phyloP scores from a whole-genome alignment of 2,329 filamentous ascomycete genomes.

The Dothideomycetes sp. region DNA sequence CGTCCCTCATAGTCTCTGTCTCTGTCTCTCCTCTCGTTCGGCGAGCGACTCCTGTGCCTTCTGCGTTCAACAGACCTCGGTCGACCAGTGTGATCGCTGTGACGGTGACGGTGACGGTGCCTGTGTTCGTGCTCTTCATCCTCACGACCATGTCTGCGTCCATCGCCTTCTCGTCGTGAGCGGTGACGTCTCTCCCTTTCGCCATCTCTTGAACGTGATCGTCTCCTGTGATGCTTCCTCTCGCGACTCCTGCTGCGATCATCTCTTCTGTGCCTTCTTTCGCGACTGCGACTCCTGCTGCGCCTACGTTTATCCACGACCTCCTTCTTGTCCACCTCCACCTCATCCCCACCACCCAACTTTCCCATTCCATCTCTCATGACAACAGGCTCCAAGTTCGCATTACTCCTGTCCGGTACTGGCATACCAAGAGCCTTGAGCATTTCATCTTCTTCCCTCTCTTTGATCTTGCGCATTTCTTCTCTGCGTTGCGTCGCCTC shows the following conservation, averaged over 20 bases:
- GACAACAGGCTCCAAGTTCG: slow-evolving; percentile 33
- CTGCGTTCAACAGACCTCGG: slow-evolving; percentile 13
- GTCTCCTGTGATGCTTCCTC: slow-evolving; percentile 14
- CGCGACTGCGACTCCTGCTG: slow-evolving; percentile 15
- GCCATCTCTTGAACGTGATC: slow-evolving; percentile 17
- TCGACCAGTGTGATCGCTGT: slow-evolving; percentile 9
- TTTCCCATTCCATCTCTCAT: slow-evolving; percentile 25
- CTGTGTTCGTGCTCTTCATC: slow-evolving; percentile 5
- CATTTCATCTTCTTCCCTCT: slow-evolving; percentile 88
- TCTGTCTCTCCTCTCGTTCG: slow-evolving; percentile 9
- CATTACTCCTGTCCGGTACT: slow-evolving; percentile 38
- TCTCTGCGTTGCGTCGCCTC: slow-evolving; percentile 59
- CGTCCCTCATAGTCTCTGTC: slow-evolving; percentile 6
- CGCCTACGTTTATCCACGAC: slow-evolving; percentile 27
- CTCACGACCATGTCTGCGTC: slow-evolving; percentile 16
- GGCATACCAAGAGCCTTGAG: slow-evolving; percentile 71
- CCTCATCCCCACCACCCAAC: slow-evolving; percentile 28
- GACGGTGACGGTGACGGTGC: slow-evolving; percentile 8
- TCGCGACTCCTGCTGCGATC: slow-evolving; percentile 13
- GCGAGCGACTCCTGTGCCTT: slow-evolving; percentile 17
- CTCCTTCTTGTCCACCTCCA: slow-evolving; percentile 7
- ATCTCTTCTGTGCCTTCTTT: slow-evolving; percentile 12
- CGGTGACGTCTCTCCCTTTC: slow-evolving; percentile 17
- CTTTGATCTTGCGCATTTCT: slow-evolving; percentile 60
- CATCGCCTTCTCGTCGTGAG: slow-evolving; percentile 14